Evolutionary conservation across 352 stramenopile species (phyloP).

Genomic region (Saprolegnia diclina): DNA sequence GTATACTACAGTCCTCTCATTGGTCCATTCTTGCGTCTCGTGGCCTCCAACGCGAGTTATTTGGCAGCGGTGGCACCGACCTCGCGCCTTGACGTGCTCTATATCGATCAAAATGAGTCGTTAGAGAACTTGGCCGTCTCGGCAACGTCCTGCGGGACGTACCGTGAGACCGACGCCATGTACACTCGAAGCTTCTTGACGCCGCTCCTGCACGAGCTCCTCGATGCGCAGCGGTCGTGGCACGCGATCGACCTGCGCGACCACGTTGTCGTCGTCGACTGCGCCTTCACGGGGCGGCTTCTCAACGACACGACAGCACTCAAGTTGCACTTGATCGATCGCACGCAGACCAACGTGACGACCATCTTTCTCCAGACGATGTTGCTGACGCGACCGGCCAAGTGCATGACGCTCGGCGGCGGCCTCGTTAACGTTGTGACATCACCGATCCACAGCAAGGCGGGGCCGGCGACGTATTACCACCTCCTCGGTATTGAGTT

Average conservation of each 20-base stretch:
- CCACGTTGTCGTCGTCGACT: neutral
- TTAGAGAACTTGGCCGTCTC: too few relatives aligned
- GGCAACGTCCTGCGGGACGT: too few relatives aligned
- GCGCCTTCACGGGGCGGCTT: neutral
- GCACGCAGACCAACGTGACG: neutral
- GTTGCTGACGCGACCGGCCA: neutral
- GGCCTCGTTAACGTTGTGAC: neutral
- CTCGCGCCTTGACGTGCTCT: too few relatives aligned
- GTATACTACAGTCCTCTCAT: too few relatives aligned
- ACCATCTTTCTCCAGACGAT: neutral
- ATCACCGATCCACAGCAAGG: neutral
- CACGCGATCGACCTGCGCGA: neutral
- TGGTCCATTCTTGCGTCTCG: too few relatives aligned
- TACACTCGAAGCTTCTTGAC: too few relatives aligned
- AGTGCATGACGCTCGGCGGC: neutral
- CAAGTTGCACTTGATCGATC: conserved; percentile 2
- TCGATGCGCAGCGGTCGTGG: too few relatives aligned
- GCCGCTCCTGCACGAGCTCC: too few relatives aligned
- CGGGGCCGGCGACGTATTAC: neutral
- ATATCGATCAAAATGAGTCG: too few relatives aligned
- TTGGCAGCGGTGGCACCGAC: too few relatives aligned
- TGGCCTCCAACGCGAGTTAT: too few relatives aligned
- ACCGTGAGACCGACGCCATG: too few relatives aligned
- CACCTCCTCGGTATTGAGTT: neutral
- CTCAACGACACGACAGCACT: neutral